Base-by-base conservation (phyloP, 306 rosid species). In the Cucumis sativus region DNA sequence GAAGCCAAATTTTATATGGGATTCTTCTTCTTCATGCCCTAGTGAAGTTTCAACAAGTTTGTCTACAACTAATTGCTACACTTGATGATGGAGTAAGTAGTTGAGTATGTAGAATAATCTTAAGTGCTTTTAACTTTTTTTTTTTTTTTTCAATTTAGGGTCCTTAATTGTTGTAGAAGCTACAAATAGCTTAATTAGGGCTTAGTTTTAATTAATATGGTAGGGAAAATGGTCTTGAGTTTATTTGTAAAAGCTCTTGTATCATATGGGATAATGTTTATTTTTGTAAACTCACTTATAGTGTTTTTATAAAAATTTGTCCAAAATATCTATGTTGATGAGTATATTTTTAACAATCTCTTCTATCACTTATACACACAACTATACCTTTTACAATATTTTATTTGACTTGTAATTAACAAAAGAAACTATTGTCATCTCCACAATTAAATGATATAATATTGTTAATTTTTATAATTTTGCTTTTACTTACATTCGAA, bases 1-100 rank as follows among this genome's bases (percentile, higher is more conserved):
- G 62, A 73, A 73, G 62, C 28, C 62, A 9, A 73, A 28, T 73
- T 52, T 73, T 9, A 4, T 73, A 10, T 73, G 77, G 77, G 77
- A 73, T 52, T 73, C 77, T 73, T 73, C 77, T 47, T 71, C 76
- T 47, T 71, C 76, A 71, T 71, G 76, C 16, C 76, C 76, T 10
- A 73, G 63, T 30, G 77, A 73, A 52, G 77, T 73, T 30, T 73
- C 77, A 25, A 73, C 77, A 2, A 51, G 61, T 72, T 72, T 72
- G 23, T 72, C 76, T 4, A 72, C 77, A 54, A 28, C 63, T 54
- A 73, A 73, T 30, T 73, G 63, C 49, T 73, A 73, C 63, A 73
- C 77, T 21, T 73, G 43, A 21, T 12, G 33, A 13, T 49, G 12
- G 23, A 5, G 54, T 47, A 23, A 23, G 25, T 43, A 69, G 56